phyloP scores from a whole-genome alignment of 176 grass and related monocot genomes.

The Avena eriantha region DNA sequence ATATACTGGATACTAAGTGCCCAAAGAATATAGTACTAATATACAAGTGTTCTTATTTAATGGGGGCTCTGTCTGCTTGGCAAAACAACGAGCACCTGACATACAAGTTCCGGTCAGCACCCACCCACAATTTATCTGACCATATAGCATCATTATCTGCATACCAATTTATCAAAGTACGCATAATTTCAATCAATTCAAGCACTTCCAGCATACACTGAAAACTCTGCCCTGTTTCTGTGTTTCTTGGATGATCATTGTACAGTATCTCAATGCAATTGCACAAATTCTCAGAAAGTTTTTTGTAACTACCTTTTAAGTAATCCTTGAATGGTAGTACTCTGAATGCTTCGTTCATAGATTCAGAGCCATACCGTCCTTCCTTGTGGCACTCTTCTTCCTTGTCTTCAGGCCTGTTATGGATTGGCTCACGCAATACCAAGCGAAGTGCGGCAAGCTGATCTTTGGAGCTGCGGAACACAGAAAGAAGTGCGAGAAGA shows the following conservation, averaged over 20 bases:
- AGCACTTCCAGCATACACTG: conserved; percentile 35
- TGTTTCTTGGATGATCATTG: conserved; percentile 42
- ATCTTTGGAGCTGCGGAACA: neutral
- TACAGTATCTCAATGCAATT: conserved; percentile 32
- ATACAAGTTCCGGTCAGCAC: neutral
- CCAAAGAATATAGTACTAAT: neutral
- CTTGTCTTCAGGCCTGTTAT: neutral
- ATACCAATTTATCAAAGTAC: conserved; percentile 6
- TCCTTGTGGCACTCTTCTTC: neutral
- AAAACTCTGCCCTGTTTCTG: conserved; percentile 29
- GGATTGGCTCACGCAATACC: neutral
- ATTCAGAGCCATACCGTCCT: neutral
- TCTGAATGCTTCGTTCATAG: neutral
- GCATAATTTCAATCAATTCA: conserved; percentile 35
- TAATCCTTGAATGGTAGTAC: conserved; percentile 27
- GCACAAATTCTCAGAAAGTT: neutral
- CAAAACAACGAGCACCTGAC: conserved; percentile 18
- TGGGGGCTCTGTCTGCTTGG: neutral
- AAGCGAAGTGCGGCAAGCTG: neutral
- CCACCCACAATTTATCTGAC: conserved; percentile 26
- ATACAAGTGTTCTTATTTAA: neutral
- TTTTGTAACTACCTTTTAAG: conserved; percentile 21
- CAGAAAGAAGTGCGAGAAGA: neutral
- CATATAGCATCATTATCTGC: conserved; percentile 7
- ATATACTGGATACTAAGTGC: neutral